These are phyloP conservation scores for Penicillium psychrofluorescens DNA, from an alignment of 495 filamentous ascomycete species.

Conservation along the genomic window DNA sequence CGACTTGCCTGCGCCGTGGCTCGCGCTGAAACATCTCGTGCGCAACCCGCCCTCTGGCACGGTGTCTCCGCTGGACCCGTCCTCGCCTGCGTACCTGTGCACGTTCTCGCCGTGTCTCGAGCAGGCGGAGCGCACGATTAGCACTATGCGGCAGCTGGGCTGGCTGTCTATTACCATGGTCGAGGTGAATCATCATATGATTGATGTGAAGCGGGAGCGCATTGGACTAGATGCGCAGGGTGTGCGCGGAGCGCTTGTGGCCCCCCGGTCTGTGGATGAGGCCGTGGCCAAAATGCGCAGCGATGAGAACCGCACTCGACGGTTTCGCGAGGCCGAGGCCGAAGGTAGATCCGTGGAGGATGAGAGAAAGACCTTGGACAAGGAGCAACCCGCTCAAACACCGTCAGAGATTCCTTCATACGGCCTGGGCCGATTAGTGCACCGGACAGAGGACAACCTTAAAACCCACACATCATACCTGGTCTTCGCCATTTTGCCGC, in stretches of 20 bases:
- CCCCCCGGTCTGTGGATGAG: constrained; percentile 66
- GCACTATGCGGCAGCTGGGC: constrained; percentile 64
- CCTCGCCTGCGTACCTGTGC: constrained; percentile 64
- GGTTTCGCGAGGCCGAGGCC: constrained; percentile 3
- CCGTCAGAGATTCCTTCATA: constrained; percentile 21
- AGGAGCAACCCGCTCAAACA: neutral
- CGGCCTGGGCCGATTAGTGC: constrained; percentile 64
- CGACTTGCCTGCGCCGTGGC: constrained; percentile 88
- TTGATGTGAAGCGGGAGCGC: constrained; percentile 79
- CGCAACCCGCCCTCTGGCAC: constrained; percentile 40
- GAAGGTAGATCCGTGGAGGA: constrained; percentile 1
- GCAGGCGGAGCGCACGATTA: constrained; percentile 79
- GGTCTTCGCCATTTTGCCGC: constrained; percentile 83
- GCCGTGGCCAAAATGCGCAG: constrained; percentile 63
- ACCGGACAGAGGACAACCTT: constrained; percentile 76
- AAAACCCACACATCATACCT: constrained; percentile 95
- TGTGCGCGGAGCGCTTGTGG: constrained; percentile 49
- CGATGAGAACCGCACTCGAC: constrained; percentile 58
- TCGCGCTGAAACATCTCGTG: constrained; percentile 77
- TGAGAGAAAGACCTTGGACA: neutral
- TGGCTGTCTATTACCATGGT: constrained; percentile 95
- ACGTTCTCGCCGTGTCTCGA: constrained; percentile 97
- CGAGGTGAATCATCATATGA: constrained; percentile 65
- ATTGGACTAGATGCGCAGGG: constrained; percentile 57
- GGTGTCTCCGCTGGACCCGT: constrained; percentile 62